Evolutionary conservation across 495 filamentous ascomycete genomes (phyloP).

Genomic region (Rhypophila decipiens): DNA sequence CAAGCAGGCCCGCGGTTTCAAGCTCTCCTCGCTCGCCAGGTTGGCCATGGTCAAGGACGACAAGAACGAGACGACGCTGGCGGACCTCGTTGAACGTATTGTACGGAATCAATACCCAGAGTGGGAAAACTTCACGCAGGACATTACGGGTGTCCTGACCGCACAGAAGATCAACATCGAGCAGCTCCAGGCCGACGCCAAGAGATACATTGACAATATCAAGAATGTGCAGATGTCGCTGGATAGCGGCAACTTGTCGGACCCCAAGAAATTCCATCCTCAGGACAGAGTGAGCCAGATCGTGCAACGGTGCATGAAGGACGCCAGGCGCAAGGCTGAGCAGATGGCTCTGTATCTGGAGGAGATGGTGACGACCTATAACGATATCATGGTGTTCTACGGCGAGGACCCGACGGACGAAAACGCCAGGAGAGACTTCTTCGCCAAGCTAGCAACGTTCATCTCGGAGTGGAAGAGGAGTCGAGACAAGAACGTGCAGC

Average conservation of each 20-base stretch:
- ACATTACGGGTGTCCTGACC: slow-evolving; percentile 72
- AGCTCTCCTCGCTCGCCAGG: slow-evolving; percentile 88
- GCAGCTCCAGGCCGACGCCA: slow-evolving; percentile 81
- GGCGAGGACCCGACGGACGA: slow-evolving; percentile 92
- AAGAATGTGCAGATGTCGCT: slow-evolving; percentile 86
- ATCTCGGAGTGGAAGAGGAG: slow-evolving; percentile 95
- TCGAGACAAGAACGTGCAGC: slow-evolving; percentile 76
- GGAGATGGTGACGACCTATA: slow-evolving; percentile 83
- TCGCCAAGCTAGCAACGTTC: slow-evolving; percentile 88
- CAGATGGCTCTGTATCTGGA: slow-evolving; percentile 92
- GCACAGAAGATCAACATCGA: slow-evolving; percentile 96
- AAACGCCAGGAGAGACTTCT: slow-evolving; percentile 92
- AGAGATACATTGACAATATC: slow-evolving; percentile 90
- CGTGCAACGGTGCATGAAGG: slow-evolving; percentile 91
- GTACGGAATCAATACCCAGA: slow-evolving; percentile 93
- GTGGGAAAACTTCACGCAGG: slow-evolving; percentile 83
- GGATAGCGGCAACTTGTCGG: slow-evolving; percentile 89
- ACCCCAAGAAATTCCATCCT: slow-evolving; percentile 96
- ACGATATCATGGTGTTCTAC: slow-evolving; percentile 95
- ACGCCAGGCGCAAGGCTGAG: slow-evolving; percentile 90
- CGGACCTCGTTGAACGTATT: slow-evolving; percentile 94
- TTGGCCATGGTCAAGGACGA: slow-evolving; percentile 98
- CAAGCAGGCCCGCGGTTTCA: slow-evolving; percentile 97
- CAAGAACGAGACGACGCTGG: slow-evolving; percentile 95
- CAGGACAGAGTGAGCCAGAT: slow-evolving; percentile 91